phyloP scores from a whole-genome alignment of 352 stramenopile genomes.

The Phytophthora sp. region DNA sequence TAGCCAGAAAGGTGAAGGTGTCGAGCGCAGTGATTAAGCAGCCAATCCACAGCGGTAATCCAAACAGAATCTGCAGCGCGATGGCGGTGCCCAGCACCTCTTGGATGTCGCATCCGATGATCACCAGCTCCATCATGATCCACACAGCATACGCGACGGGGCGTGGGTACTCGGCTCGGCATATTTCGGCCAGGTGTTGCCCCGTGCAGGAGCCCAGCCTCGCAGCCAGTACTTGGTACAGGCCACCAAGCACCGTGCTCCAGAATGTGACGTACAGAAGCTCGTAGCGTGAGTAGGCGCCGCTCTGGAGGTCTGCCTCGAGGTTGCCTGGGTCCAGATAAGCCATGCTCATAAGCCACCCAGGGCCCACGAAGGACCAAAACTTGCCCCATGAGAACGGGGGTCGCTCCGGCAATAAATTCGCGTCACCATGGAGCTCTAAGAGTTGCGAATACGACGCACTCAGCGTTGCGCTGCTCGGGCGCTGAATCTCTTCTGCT shows the following conservation, averaged over 20 bases:
- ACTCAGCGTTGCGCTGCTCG: conserved; percentile 22
- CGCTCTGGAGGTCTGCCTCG: conserved; percentile 92
- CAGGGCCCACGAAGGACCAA: conserved; percentile 59
- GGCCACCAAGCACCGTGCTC: conserved; percentile 78
- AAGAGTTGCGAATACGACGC: conserved; percentile 33
- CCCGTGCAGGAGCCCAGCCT: conserved; percentile 89
- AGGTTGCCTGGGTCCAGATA: conserved; percentile 94
- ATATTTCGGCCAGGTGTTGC: conserved; percentile 78
- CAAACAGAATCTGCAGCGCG: conserved; percentile 80
- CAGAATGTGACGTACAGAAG: conserved; percentile 89
- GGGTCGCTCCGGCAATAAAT: conserved; percentile 13
- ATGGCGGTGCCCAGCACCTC: conserved; percentile 83
- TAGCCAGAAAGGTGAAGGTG: conserved; percentile 91
- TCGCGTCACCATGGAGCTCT: conserved; percentile 17
- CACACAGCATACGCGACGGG: conserved; percentile 65
- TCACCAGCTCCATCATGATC: conserved; percentile 87
- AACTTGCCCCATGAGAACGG: conserved; percentile 67
- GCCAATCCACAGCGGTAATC: conserved; percentile 72
- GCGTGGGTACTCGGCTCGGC: conserved; percentile 67
- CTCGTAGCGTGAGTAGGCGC: conserved; percentile 82
- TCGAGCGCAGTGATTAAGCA: conserved; percentile 75
- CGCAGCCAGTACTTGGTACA: conserved; percentile 90
- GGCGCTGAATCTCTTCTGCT: conserved; percentile 17
- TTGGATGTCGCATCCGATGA: conserved; percentile 89
- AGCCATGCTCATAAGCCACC: conserved; percentile 43